phyloP scores from a whole-genome alignment of 148 eudicot species.

The Vaccinium myrtillus region DNA sequence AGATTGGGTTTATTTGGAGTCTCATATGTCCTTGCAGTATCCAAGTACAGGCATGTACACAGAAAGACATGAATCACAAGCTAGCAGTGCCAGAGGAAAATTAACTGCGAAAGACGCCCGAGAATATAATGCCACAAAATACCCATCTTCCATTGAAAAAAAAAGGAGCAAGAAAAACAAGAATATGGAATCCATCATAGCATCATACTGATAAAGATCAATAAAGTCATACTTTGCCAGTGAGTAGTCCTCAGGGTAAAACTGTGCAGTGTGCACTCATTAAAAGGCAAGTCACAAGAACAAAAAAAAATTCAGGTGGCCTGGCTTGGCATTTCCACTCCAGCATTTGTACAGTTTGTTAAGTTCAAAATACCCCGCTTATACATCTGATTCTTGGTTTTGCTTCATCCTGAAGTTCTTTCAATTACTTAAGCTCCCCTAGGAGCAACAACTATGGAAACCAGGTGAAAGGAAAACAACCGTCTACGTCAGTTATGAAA shows the following conservation, averaged over 20 bases:
- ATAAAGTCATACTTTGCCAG: neutral
- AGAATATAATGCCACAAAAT: conserved; percentile 4
- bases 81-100: conserved; percentile 9
- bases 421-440: neutral
- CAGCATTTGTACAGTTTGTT: neutral
- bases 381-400: neutral
- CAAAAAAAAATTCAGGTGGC: conserved; percentile 5
- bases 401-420: neutral
- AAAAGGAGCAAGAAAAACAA: neutral
- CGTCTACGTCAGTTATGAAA: neutral
- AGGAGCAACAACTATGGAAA: conserved; percentile 4
- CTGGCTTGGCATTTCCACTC: neutral
- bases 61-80: neutral
- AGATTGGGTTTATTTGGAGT: neutral
- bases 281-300: neutral
- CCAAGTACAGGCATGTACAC: conserved; percentile 1
- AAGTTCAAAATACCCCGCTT: neutral
- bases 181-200: neutral
- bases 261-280: neutral
- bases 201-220: neutral
- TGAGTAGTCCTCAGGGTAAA: neutral
- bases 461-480: neutral
- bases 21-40: conserved; percentile 5
- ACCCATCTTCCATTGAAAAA: neutral
- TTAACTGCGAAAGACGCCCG: neutral